These are phyloP conservation scores for Boletus tomentosulus DNA, from an alignment of 768 basidiomycete species.

Conservation along the genomic window DNA sequence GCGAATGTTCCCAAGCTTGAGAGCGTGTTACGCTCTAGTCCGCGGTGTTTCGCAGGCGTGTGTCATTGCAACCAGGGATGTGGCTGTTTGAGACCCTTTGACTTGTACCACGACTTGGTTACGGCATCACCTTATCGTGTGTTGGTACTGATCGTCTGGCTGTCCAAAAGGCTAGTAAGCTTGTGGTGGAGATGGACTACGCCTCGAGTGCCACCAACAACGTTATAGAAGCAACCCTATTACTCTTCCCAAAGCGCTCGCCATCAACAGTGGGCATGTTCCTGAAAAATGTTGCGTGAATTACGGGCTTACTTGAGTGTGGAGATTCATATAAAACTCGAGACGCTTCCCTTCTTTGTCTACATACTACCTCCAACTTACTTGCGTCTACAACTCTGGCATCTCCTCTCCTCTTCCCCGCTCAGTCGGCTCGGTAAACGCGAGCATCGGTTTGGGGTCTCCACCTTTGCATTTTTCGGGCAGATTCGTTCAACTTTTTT, in stretches of 20 bases:
- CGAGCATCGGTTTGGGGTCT: slow-evolving; percentile 9
- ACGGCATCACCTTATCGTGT: slow-evolving; percentile 15
- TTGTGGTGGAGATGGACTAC: background rate
- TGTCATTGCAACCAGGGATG: slow-evolving; percentile 15
- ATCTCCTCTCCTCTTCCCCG: slow-evolving; percentile 12
- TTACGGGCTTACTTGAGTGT: slow-evolving; percentile 18
- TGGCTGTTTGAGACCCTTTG: background rate
- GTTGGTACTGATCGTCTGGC: background rate
- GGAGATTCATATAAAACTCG: slow-evolving; percentile 19
- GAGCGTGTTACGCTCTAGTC: background rate
- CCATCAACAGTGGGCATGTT: slow-evolving; percentile 1
- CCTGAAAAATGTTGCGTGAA: slow-evolving; percentile 19
- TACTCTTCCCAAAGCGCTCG: background rate
- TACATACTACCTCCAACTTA: background rate
- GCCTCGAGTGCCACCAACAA: background rate
- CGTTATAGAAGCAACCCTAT: slow-evolving; percentile 22
- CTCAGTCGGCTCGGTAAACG: slow-evolving; percentile 28
- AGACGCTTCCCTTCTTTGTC: background rate
- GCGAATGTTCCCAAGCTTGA: too few relatives aligned
- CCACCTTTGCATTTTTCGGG: slow-evolving; percentile 19
- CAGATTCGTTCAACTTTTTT: slow-evolving; percentile 9
- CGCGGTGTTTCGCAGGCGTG: slow-evolving; percentile 22
- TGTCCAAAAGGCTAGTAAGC: background rate
- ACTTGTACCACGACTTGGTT: slow-evolving; percentile 1
- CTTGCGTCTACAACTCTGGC: slow-evolving; percentile 11